These are phyloP conservation scores for Microsporum canis DNA, from an alignment of 2,329 filamentous ascomycete genomes.

Conservation along the genomic window DNA sequence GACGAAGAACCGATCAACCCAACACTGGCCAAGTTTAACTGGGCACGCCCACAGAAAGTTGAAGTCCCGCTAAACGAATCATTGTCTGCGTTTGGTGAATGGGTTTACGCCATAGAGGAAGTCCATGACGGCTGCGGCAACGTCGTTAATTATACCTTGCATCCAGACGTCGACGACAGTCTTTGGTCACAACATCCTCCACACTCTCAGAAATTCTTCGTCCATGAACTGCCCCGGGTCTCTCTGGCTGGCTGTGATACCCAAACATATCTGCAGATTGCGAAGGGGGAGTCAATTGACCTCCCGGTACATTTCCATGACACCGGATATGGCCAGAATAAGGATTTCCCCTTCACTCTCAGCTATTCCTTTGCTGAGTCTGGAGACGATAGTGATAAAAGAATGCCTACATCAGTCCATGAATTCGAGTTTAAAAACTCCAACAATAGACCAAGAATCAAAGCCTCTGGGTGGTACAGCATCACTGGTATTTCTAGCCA, in stretches of 20 bases:
- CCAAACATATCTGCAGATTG: conserved; percentile 69
- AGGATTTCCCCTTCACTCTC: conserved; percentile 58
- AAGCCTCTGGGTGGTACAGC: conserved; percentile 74
- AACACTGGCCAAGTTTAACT: conserved; percentile 48
- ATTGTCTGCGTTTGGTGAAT: conserved; percentile 63
- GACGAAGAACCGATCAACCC: conserved; percentile 47
- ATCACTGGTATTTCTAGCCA: conserved; percentile 68
- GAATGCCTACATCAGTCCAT: conserved; percentile 44
- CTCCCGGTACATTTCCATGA: conserved; percentile 63
- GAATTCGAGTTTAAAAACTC: conserved; percentile 46
- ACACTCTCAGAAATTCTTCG: conserved; percentile 65
- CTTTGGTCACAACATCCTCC: conserved; percentile 48
- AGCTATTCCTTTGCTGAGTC: conserved; percentile 75
- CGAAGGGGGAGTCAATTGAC: conserved; percentile 55
- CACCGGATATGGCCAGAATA: conserved; percentile 44
- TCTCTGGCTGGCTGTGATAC: conserved; percentile 65
- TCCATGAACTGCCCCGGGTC: conserved; percentile 73
- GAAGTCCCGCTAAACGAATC: conserved; percentile 83
- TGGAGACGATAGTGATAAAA: conserved; percentile 45
- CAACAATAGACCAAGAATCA: conserved; percentile 55
- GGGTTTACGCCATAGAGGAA: conserved; percentile 85
- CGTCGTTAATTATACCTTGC: conserved; percentile 54
- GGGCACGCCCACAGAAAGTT: conserved; percentile 66
- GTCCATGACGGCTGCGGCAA: conserved; percentile 89
- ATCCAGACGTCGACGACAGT: conserved; percentile 54